A percentile compares a stretch with the other conserved stretches of the same genome.
phyloP scores from a whole-genome alignment of 1,284 basidiomycete species.

The Veloporphyrellus conicus region DNA sequence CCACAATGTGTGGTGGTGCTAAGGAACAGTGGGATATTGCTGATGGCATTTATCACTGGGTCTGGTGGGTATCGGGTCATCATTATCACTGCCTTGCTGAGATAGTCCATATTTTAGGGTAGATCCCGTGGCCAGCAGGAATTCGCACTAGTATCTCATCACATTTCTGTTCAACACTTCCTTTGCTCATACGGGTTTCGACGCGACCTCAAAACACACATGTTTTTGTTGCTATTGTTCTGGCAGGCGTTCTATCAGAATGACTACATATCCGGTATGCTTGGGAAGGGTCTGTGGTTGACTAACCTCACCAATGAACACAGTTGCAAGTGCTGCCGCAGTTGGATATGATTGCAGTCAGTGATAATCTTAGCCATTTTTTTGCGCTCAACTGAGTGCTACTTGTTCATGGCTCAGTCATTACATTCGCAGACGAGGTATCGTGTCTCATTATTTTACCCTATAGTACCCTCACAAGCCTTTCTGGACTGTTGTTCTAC shows the following conservation, averaged over 20 bases:
- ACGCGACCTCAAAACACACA: too few species aligned
- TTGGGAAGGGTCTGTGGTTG: not conserved
- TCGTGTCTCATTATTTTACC: not conserved
- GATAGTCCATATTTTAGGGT: not conserved
- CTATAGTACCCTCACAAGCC: too few species aligned
- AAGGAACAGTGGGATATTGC: too few species aligned
- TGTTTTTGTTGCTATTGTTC: not conserved
- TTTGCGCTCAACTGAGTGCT: not conserved
- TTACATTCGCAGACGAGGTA: conserved; percentile 8
- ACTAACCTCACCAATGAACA: not conserved
- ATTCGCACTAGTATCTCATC: too few species aligned
- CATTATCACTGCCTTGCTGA: not conserved
- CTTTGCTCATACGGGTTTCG: too few species aligned
- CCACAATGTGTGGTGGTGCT: too few species aligned
- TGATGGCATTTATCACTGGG: too few species aligned
- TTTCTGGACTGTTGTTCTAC: not conserved
- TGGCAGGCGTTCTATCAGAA: too few species aligned
- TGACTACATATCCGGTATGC: not conserved
- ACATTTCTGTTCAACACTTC: too few species aligned
- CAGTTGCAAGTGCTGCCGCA: conserved; percentile 1
- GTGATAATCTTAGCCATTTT: not conserved
- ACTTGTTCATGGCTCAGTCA: not conserved
- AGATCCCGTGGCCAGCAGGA: too few species aligned
- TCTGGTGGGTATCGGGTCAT: not conserved
- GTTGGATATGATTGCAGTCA: conserved; percentile 1